These are phyloP conservation scores for Thelonectria discophora DNA, from an alignment of 2,329 filamentous ascomycete species.

Conservation along the genomic window DNA sequence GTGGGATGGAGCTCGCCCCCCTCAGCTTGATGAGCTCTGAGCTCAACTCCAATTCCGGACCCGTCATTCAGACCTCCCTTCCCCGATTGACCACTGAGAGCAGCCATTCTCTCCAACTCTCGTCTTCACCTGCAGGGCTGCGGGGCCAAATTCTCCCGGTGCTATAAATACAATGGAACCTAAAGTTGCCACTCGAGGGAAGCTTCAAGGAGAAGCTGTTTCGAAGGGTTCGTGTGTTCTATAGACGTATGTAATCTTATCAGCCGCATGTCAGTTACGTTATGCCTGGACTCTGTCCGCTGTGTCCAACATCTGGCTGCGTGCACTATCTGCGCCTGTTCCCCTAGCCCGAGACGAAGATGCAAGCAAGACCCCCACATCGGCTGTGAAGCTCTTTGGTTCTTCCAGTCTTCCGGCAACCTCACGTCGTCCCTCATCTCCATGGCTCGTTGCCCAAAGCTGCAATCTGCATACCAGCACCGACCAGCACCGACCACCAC, in stretches of 20 bases:
- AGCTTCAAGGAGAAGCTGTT: background rate
- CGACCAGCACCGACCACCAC: background rate
- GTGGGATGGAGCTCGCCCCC: background rate
- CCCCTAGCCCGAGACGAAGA: background rate
- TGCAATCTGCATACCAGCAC: background rate
- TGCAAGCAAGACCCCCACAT: background rate
- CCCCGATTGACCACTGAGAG: background rate
- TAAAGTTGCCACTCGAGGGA: background rate
- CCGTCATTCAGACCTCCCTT: background rate
- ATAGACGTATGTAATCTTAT: background rate
- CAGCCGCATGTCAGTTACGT: background rate
- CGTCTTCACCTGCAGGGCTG: background rate
- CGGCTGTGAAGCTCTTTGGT: background rate
- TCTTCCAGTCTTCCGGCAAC: too few relatives aligned
- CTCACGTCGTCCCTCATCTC: background rate
- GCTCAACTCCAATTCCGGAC: conserved; percentile 5
- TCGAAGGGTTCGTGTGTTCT: background rate
- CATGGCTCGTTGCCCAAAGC: background rate
- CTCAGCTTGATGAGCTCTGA: background rate
- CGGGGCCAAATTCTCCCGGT: background rate
- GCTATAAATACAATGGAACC: background rate
- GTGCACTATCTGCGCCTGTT: background rate
- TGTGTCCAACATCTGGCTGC: too few relatives aligned
- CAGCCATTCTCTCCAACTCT: background rate
- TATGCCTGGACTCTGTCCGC: background rate